Evolutionary conservation across 371 early-diverging fungal species (phyloP), one percentile per base, ranked within the genome.

Genomic region (Polyrhizophydium stewartii): DNA sequence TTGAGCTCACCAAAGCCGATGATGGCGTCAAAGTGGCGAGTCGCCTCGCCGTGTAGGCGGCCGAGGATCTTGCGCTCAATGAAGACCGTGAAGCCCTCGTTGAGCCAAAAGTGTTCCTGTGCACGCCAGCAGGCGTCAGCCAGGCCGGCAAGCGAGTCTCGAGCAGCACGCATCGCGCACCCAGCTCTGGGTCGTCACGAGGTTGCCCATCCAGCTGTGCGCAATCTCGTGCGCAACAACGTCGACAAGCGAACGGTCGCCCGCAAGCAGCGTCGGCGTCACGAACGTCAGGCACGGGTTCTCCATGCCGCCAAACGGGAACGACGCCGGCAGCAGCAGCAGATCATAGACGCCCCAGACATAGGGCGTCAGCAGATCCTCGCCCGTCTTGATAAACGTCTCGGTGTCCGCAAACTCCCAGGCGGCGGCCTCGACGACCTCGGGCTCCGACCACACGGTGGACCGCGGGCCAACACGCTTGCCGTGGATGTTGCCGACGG

Each of bases 181-280:
- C 96, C 97, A 96, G 81, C 87, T 90, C 50, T 79, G 72, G 33
- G 89, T 88, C 5, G 97, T 96, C 37, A 96, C 97, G 62, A 96
- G 74, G 73, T 97, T 97, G 46, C 98, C 98, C 81, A 91, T 91
- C 96, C 96, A 97, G 74, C 90, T 90, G 78, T 98, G 98, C 37
- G 94, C 82, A 66, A 95, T 89, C 72, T 98, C 98, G 73, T 98
- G 98, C n/a, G 93, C 93, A 40, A 97, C 88, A n/a, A 98, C 96
- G 75, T 97, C 96, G 5, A 93, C 93, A 53, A 94, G 83, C 51
- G 93, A 92, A 47, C 91, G 85, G 71, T 98, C 98, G 57, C 96
- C 97, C 40, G 96, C 94, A 21, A 84, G 58, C 12, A 84, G 69
- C n/a, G 81, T 70, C 16, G 81, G 79, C 10, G 81, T 83, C n/a